Percentiles rank a stretch among this genome's conserved stretches.
Evolutionary conservation across 139 green algal species (phyloP).

Genomic region (Chlamydomonas incerta): DNA sequence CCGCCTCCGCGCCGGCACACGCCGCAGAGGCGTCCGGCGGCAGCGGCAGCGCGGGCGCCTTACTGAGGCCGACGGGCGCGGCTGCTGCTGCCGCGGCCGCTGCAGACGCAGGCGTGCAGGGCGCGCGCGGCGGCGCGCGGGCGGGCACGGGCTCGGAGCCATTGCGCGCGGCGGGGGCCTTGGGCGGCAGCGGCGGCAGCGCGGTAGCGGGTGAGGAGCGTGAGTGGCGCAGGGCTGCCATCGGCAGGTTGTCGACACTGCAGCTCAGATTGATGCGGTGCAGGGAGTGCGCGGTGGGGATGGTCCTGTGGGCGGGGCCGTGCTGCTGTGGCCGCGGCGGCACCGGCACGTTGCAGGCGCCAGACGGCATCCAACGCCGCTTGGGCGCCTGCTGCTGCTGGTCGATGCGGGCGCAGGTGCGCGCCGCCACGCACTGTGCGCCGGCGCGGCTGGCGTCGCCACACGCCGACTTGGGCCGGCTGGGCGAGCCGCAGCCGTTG

Average conservation of each 20-base stretch:
- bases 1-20: not conserved
- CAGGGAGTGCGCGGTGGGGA: too few relatives aligned
- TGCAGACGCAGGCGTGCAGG: not conserved
- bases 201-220: not conserved
- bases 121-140: not conserved
- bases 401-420: not conserved
- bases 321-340: not conserved
- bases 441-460: too few relatives aligned
- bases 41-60: slow-evolving; percentile 25
- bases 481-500: too few relatives aligned
- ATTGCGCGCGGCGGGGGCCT: not conserved
- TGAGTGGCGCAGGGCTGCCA: too few relatives aligned
- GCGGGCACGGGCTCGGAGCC: not conserved
- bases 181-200: not conserved
- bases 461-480: too few relatives aligned
- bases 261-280: not conserved
- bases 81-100: not conserved
- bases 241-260: too few relatives aligned
- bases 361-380: slow-evolving; percentile 4
- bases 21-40: not conserved
- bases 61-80: not conserved
- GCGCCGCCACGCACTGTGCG: too few relatives aligned
- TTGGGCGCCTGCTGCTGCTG: not conserved
- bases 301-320: not conserved
- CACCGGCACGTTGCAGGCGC: not conserved